Conservation (phyloP, 2,329 filamentous ascomycete genomes). For the Aspergillus sp. region DNA sequence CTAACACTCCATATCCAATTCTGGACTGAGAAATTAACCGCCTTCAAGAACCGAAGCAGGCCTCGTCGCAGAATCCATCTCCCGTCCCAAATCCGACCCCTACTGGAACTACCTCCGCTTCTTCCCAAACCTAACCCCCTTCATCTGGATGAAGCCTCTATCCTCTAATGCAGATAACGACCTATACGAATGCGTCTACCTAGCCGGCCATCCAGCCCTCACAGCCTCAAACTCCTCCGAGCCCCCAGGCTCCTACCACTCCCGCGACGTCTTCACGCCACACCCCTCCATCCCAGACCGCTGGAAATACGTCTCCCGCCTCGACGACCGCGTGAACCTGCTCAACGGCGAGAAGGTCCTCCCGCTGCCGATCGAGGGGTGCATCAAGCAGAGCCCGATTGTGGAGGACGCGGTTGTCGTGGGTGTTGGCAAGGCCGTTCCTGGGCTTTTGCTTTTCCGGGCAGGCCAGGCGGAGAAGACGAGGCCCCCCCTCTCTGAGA, state of each 20-base stretch:
- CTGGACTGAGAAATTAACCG: too few relatives aligned
- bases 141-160: conserved; percentile 41
- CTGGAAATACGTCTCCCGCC: conserved; percentile 35
- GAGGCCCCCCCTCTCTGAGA: conserved; percentile 20
- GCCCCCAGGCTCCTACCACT: conserved; percentile 35
- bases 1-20: neutral
- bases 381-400: conserved; percentile 31
- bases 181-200: conserved; percentile 34
- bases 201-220: conserved; percentile 31
- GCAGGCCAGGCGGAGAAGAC: conserved; percentile 18
- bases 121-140: conserved; percentile 36
- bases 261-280: conserved; percentile 32
- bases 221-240: conserved; percentile 33
- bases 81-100: conserved; percentile 37
- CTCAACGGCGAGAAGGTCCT: conserved; percentile 37
- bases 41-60: conserved; percentile 49
- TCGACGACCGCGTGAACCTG: conserved; percentile 35
- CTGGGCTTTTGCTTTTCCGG: conserved; percentile 31
- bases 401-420: conserved; percentile 34
- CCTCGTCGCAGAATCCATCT: conserved; percentile 44
- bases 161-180: neutral
- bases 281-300: conserved; percentile 30
- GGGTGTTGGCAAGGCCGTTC: conserved; percentile 26
- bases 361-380: conserved; percentile 33
- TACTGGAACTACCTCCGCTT: conserved; percentile 47